Base-by-base conservation (phyloP, 1,139 yeast species). In the Zhuliangozyma parablackwelliae region DNA sequence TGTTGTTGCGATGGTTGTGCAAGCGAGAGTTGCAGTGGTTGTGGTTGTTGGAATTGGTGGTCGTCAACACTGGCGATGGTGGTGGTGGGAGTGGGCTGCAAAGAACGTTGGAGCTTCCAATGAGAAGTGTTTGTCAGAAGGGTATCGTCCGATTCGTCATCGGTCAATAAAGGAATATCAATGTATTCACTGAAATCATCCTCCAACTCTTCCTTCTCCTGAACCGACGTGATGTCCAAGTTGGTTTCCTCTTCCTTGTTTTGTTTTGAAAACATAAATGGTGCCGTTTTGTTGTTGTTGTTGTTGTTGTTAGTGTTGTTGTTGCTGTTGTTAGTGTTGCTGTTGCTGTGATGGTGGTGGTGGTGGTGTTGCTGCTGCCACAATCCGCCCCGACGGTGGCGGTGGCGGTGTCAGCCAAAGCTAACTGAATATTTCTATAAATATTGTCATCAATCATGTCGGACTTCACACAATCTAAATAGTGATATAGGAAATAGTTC, bases 371-470 rank as follows among this genome's bases (percentile, higher is more conserved):
- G 20, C 29, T 35, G 9, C 37, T 32, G 29, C 38, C 36, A 24
- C 37, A 31, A 20, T 34, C 40, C 27, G 35, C 28, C 16, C 28
- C 24, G 24, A 13, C 29, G 30, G 10, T 25, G 24, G 26, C 12
- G 12, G 28, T 24, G 13, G 26, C 34, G 30, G 34, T 23, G n/a
- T 7, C 24, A 23, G 7, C 10, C 24, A 23, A 23, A 23, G 24
- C 10, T 5, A 23, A 9, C 24, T 23, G 24, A 23, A 23, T 36
- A 39, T 40, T 31, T 33, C 39, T 41, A 41, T 42, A 36, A 41
- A 41, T 44, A 42, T 44, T 39, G 39, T 44, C 48, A 42, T 44
- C 33, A 37, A 44, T 44, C 48, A 44, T 44, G 41, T 37, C 42
- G 35, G 28, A 26, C 20, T 21, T 23, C 20, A 23, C 31, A 38